These are phyloP conservation scores for Fusarium staphyleae DNA, from an alignment of 2,329 filamentous ascomycete genomes.

Conservation along the genomic window DNA sequence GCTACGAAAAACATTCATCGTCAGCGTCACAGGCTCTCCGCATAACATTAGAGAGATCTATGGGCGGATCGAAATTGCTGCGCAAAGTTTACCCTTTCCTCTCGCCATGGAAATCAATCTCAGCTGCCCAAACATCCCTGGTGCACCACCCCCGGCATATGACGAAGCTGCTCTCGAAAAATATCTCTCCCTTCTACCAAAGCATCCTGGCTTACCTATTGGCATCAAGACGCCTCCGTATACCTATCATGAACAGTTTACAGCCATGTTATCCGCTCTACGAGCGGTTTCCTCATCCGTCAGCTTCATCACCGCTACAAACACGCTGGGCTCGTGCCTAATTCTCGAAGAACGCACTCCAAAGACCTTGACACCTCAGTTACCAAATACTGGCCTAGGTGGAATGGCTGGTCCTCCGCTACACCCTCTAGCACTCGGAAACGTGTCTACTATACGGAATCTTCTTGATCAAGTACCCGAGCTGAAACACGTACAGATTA, in stretches of 20 bases:
- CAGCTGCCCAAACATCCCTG: conserved; percentile 77
- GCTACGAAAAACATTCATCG: conserved; percentile 65
- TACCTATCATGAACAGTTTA: conserved; percentile 72
- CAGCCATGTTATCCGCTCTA: conserved; percentile 61
- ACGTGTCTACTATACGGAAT: conserved; percentile 71
- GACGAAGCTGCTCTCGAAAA: conserved; percentile 55
- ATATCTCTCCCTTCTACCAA: conserved; percentile 61
- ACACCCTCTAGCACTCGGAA: conserved; percentile 77
- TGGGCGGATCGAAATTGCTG: conserved; percentile 51
- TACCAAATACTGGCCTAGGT: conserved; percentile 66
- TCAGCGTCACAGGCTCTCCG: conserved; percentile 73
- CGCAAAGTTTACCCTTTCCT: conserved; percentile 51
- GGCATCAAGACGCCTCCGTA: conserved; percentile 82
- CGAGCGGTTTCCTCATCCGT: conserved; percentile 48
- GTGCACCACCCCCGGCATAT: conserved; percentile 75
- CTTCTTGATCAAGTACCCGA: conserved; percentile 60
- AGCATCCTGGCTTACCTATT: conserved; percentile 48
- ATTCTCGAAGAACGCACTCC: conserved; percentile 52
- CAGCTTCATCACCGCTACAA: conserved; percentile 76
- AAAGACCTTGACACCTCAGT: conserved; percentile 47
- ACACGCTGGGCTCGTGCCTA: conserved; percentile 74
- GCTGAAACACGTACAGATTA: conserved; percentile 65
- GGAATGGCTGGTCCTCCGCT: conserved; percentile 76
- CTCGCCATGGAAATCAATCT: conserved; percentile 80
- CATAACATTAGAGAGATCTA: conserved; percentile 66